phyloP scores from a whole-genome alignment of 108 stramenopile species.

The Fistulifera solaris region DNA sequence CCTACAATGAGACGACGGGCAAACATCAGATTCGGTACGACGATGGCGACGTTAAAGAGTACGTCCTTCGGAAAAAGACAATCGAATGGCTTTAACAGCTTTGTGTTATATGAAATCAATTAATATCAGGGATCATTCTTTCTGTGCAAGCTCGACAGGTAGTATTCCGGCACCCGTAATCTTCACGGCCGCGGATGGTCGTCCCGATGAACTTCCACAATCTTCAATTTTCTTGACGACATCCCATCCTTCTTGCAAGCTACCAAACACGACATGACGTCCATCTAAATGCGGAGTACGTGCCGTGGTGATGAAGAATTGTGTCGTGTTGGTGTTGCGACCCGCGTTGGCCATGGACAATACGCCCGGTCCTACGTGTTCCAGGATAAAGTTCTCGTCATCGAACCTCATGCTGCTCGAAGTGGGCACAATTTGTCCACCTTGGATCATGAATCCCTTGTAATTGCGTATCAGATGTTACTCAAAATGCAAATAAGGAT shows the following conservation, averaged over 20 bases:
- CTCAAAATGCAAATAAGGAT: too few relatives aligned
- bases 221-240: slow-evolving; percentile 66
- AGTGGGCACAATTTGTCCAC: background rate
- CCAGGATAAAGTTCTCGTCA: slow-evolving; percentile 90
- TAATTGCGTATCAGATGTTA: too few relatives aligned
- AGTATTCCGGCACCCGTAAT: slow-evolving; percentile 63
- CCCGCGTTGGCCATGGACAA: slow-evolving; percentile 96
- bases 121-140: background rate
- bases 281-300: slow-evolving; percentile 91
- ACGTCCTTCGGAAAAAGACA: slow-evolving; percentile 29
- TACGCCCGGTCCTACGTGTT: slow-evolving; percentile 84
- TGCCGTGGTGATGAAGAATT: slow-evolving; percentile 84
- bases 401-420: slow-evolving; percentile 64
- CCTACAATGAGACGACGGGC: slow-evolving; percentile 22
- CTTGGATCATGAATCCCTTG: background rate
- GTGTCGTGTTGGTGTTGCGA: slow-evolving; percentile 67
- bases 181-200: slow-evolving; percentile 28
- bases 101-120: background rate
- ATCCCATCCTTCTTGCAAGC: slow-evolving; percentile 64
- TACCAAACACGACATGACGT: slow-evolving; percentile 76
- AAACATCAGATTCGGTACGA: slow-evolving; percentile 37
- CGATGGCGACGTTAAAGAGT: slow-evolving; percentile 38
- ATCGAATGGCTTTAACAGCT: slow-evolving; percentile 25
- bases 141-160: slow-evolving; percentile 15
- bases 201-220: slow-evolving; percentile 52